Percentiles rank a stretch among this genome's conserved stretches.
Conservation (phyloP, 2,329 filamentous ascomycete species). For the Xylariaceae sp. region DNA sequence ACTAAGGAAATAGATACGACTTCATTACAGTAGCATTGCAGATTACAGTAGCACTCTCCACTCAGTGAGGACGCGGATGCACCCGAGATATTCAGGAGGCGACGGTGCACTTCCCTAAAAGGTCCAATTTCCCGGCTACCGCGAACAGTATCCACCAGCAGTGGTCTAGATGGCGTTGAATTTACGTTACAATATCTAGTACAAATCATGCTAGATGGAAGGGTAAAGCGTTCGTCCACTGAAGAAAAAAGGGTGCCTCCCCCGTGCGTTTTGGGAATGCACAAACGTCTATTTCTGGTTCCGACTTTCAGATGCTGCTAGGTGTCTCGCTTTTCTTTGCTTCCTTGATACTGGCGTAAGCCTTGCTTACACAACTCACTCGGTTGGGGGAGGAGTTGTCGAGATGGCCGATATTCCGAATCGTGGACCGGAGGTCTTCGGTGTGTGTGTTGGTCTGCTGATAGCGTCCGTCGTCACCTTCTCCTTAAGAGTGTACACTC, state of each 20-base stretch:
- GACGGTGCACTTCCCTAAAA: background rate
- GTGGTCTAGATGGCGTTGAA: background rate
- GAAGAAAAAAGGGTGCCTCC: background rate
- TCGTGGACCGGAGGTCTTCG: constrained; percentile 12
- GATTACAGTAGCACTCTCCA: background rate
- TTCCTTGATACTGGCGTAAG: background rate
- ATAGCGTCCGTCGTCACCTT: constrained; percentile 3
- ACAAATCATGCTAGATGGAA: background rate
- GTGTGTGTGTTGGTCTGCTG: constrained; percentile 6
- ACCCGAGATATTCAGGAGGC: background rate
- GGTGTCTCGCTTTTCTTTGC: background rate
- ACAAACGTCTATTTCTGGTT: background rate
- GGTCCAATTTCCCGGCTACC: background rate
- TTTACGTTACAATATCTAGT: background rate
- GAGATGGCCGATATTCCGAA: constrained; percentile 11
- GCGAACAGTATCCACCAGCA: background rate
- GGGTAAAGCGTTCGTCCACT: background rate
- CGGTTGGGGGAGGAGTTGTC: background rate
- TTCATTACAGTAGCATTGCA: too few species aligned
- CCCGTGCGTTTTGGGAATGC: background rate
- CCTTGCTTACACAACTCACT: background rate
- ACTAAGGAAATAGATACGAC: too few species aligned
- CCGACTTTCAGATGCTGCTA: background rate
- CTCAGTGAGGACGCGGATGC: background rate
- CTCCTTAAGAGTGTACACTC: constrained; percentile 14